A percentile compares a stretch with the other conserved stretches of the same genome.
Evolutionary conservation across 2,329 filamentous ascomycete genomes (phyloP).

Genomic region (Fusarium mexicanum): DNA sequence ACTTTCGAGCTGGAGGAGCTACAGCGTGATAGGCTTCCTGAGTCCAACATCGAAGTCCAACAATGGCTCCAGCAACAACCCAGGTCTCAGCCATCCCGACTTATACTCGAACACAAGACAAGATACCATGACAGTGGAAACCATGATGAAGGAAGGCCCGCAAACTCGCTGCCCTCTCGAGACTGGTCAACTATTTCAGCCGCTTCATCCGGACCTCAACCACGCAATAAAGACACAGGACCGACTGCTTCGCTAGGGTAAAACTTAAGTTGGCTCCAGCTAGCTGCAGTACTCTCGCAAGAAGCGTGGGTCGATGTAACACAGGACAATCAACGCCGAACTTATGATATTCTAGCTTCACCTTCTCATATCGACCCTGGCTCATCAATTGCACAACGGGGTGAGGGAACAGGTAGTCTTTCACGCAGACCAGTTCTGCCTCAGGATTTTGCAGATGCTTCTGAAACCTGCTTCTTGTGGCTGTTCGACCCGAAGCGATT

Average conservation of each 20-base stretch:
- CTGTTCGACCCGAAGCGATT: accelerated
- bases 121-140: neutral
- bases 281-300: accelerated
- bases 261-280: no score
- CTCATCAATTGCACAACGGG: neutral
- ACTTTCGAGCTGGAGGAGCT: accelerated
- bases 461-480: neutral
- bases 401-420: accelerated
- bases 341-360: accelerated
- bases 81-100: neutral
- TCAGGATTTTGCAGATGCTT: accelerated
- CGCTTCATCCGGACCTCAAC: neutral
- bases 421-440: neutral
- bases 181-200: neutral
- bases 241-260: no score
- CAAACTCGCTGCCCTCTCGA: neutral
- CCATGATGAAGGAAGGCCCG: neutral
- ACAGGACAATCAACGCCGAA: accelerated
- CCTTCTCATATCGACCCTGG: accelerated
- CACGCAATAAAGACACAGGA: neutral
- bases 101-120: neutral
- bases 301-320: accelerated
- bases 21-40: neutral
- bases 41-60: neutral
- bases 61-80: neutral